phyloP scores from a whole-genome alignment of 73 alveolate species.

The Tetrahymena malaccensis region DNA sequence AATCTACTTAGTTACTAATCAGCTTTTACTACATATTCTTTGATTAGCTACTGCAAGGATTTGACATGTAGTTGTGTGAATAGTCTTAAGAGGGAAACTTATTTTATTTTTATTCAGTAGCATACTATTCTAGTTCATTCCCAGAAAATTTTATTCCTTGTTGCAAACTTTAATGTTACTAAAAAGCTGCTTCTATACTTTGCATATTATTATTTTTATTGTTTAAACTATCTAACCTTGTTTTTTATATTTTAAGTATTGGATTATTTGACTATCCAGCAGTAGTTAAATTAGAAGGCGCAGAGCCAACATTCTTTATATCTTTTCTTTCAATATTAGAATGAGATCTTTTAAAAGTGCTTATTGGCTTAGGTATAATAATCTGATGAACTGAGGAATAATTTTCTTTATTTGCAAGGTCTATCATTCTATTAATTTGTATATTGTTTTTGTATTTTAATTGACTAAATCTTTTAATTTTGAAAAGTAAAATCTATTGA shows the following conservation, averaged over 20 bases:
- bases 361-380: neutral
- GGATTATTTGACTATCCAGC: neutral
- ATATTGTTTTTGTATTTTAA: neutral
- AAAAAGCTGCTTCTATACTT: neutral
- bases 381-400: neutral
- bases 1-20: neutral
- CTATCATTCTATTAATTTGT: neutral
- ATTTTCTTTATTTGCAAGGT: neutral
- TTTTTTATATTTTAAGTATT: neutral
- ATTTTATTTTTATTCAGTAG: neutral
- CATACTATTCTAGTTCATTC: neutral
- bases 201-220: neutral
- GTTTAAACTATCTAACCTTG: neutral
- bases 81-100: neutral
- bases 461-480: neutral
- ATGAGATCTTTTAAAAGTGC: neutral
- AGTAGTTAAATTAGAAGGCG: neutral
- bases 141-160: neutral
- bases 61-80: neutral
- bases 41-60: neutral
- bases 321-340: neutral
- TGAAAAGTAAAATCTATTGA: neutral
- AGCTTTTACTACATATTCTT: neutral
- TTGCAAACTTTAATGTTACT: neutral
- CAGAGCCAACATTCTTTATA: neutral